Conservation (phyloP, 2,329 filamentous ascomycete genomes). For the Bipolaris sorokiniana region DNA sequence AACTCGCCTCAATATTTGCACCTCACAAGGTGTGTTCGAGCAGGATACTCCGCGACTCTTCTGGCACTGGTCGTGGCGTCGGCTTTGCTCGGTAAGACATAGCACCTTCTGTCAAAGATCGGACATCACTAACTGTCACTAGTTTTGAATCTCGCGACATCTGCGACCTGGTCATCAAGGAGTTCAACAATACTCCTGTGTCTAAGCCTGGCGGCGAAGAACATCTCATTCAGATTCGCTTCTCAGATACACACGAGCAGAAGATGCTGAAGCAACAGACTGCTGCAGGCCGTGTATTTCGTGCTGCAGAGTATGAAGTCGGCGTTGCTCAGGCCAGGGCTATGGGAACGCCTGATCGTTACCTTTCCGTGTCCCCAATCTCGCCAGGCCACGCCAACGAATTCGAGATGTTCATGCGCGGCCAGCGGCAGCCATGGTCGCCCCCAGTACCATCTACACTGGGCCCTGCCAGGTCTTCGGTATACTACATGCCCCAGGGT, state of each 20-base stretch:
- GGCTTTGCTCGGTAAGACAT: conserved; percentile 86
- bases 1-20: conserved; percentile 77
- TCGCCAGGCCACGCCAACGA: conserved; percentile 44
- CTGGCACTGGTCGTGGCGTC: conserved; percentile 93
- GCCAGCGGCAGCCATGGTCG: conserved; percentile 45
- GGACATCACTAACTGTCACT: conserved; percentile 10
- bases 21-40: conserved; percentile 87
- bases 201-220: conserved; percentile 70
- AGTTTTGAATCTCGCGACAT: conserved; percentile 90
- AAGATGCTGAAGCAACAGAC: conserved; percentile 97
- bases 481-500: conserved; percentile 36
- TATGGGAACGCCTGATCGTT: conserved; percentile 42
- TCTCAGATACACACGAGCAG: conserved; percentile 94
- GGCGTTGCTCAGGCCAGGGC: conserved; percentile 50
- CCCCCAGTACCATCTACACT: conserved; percentile 45
- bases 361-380: conserved; percentile 43
- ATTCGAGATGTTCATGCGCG: conserved; percentile 48
- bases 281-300: conserved; percentile 91
- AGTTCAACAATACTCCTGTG: conserved; percentile 75
- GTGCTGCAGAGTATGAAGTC: conserved; percentile 83
- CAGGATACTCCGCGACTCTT: conserved; percentile 90
- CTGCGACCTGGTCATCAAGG: conserved; percentile 86
- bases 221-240: conserved; percentile 87
- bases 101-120: background rate
- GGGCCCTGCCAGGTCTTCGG: conserved; percentile 38